Evolutionary conservation across 495 filamentous ascomycete genomes (phyloP).

Genomic region (Neurospora discreta): DNA sequence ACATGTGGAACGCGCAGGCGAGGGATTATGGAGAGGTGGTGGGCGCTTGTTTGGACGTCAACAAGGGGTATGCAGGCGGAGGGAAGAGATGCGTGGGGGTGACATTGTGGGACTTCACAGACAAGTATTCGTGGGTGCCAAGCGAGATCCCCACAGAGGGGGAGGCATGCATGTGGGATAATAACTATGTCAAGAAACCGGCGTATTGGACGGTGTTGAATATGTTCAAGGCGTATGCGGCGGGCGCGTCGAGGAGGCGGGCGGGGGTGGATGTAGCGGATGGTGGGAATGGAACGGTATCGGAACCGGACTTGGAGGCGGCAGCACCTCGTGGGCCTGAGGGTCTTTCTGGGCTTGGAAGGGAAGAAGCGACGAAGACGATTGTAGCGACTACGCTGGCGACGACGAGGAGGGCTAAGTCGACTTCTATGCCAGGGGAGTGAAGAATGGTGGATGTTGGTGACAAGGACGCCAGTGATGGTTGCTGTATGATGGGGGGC

Average conservation of each 20-base stretch:
- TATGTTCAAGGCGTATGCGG: slow-evolving; percentile 11
- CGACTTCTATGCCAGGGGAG: not conserved
- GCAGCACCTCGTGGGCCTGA: not conserved
- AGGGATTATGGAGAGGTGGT: slow-evolving; percentile 40
- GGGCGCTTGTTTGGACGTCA: slow-evolving; percentile 35
- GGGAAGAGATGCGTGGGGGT: slow-evolving; percentile 42
- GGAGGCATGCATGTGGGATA: slow-evolving; percentile 39
- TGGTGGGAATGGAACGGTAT: not conserved
- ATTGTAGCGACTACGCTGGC: not conserved
- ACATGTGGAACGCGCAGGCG: slow-evolving; percentile 36
- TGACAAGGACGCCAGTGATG: not conserved
- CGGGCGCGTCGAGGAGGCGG: not conserved
- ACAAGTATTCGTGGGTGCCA: slow-evolving; percentile 43
- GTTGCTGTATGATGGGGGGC: not conserved
- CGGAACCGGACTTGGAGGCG: not conserved
- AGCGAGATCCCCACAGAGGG: slow-evolving; percentile 38
- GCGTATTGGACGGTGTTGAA: slow-evolving; percentile 29
- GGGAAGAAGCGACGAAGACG: not conserved
- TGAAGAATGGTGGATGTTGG: not conserved
- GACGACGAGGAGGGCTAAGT: not conserved
- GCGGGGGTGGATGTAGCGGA: not conserved
- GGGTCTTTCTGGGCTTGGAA: not conserved
- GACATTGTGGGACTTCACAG: slow-evolving; percentile 50
- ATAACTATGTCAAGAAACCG: slow-evolving; percentile 37
- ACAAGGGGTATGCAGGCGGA: not conserved